Base-by-base conservation (phyloP, 768 basidiomycete species). In the Leccinum subgranulosum region DNA sequence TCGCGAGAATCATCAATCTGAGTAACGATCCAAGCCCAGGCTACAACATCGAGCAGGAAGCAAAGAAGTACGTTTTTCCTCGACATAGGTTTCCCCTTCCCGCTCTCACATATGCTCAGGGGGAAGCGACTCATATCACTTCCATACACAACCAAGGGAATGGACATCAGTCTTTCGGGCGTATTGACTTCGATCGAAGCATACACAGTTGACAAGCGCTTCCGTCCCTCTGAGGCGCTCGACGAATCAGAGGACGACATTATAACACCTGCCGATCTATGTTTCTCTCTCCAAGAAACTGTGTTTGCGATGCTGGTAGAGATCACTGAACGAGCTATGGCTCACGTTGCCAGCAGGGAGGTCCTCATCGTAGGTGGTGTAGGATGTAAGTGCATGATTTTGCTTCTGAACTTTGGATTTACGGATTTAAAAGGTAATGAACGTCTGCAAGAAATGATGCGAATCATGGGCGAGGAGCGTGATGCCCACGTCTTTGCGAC, bases 311-410 rank as follows among this genome's bases (percentile, higher is more conserved):
- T 99, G 97, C 80, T 99, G 3, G 97, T 99, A 15, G 97, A 99
- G 75, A 99, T 98, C 59, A 98, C 97, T 0, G 97, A 99, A 73
- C 81, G 97, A 39, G 97, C 97, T 10, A 98, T 99, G 97, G 97
- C 97, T 28, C 97, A 98, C 72, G 95, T 98, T 21, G 91, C 91
- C 11, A 96, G 93, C 65, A 92, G 84, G 72, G 95, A 99, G 66
- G 95, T 98, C 1, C 81, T 99, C 41, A 94, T 99, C 54, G 97
- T 99, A 8, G 97, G 97, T 4, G 97, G 97, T 33, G 97, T 99
- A n/a, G 97, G 97, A n/a, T 94, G 96, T 96, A 72, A 77, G 92
- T 82, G 27, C 23, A 2, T 23, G 15, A 14, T 29, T n/a, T 14
- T 43, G n/a, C 43, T 14, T 14, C 46, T 28, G 36, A 28, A 8